These are phyloP conservation scores for Paxillus ammoniavirescens DNA, from an alignment of 768 basidiomycete genomes.

Conservation along the genomic window DNA sequence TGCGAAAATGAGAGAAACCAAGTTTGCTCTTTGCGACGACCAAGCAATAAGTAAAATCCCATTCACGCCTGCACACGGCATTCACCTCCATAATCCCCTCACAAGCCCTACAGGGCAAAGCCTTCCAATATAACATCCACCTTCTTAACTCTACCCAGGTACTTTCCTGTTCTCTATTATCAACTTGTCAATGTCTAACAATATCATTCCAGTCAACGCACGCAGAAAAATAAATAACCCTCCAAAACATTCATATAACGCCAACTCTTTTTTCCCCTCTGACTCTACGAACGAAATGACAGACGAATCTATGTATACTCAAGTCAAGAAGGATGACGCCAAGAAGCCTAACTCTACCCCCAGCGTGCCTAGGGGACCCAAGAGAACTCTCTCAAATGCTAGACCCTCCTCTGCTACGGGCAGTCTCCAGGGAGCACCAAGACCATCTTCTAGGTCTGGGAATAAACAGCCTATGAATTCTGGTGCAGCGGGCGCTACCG, in stretches of 20 bases:
- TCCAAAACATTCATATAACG: constrained; percentile 40
- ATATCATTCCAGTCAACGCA: constrained; percentile 15
- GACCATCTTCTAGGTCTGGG: constrained; percentile 65
- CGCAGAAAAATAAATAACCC: constrained; percentile 50
- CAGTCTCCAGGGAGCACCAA: constrained; percentile 43
- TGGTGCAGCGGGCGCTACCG: constrained; percentile 40
- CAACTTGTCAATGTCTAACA: constrained; percentile 11
- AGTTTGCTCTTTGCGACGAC: constrained; percentile 37
- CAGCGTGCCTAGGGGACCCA: constrained; percentile 54
- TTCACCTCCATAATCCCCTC: constrained; percentile 57
- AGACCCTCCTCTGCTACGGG: constrained; percentile 43
- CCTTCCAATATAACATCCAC: constrained; percentile 46
- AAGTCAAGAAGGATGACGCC: constrained; percentile 65
- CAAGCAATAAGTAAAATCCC: constrained; percentile 40
- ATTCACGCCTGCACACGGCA: constrained; percentile 55
- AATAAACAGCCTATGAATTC: constrained; percentile 52
- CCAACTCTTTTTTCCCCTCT: constrained; percentile 34
- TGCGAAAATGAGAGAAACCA: constrained; percentile 12
- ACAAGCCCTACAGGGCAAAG: constrained; percentile 93
- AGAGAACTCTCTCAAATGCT: constrained; percentile 50
- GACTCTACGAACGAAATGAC: constrained; percentile 84
- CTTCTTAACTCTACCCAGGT: constrained; percentile 48
- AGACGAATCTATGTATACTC: constrained; percentile 60
- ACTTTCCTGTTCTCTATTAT: constrained; percentile 16
- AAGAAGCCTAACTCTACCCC: constrained; percentile 53